Evolutionary conservation across 2,329 filamentous ascomycete genomes (phyloP).

Genomic region (Aschersonia sp.): DNA sequence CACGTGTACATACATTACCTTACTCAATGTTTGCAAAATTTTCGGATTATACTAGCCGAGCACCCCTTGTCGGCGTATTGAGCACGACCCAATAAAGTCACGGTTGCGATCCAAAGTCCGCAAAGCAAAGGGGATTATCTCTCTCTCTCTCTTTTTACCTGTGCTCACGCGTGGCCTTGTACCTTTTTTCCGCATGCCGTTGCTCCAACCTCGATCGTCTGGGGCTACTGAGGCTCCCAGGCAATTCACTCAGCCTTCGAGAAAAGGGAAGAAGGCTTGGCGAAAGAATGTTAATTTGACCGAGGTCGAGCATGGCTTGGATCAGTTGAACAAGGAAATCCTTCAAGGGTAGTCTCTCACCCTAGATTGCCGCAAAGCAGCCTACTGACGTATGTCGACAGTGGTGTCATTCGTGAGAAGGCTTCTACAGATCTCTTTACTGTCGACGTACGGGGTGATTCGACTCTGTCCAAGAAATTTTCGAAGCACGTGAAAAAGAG

Average conservation of each 20-base stretch:
- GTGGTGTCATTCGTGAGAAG: slow-evolving; percentile 76
- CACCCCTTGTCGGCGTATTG: no score
- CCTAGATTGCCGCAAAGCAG: no score
- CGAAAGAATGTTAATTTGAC: slow-evolving; percentile 94
- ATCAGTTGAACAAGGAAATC: slow-evolving; percentile 74
- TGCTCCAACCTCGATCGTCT: slow-evolving; percentile 28
- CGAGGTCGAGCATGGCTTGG: slow-evolving; percentile 69
- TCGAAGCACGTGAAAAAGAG: slow-evolving; percentile 57
- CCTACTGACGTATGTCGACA: slow-evolving; percentile 17
- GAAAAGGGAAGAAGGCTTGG: slow-evolving; percentile 98
- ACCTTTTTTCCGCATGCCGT: slow-evolving; percentile 29
- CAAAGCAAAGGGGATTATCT: neutral
- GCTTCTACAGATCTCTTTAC: slow-evolving; percentile 72
- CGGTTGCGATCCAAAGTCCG: no score
- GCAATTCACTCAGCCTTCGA: slow-evolving; percentile 74
- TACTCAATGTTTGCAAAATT: no score
- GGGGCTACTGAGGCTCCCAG: slow-evolving; percentile 49
- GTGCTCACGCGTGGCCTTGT: neutral
- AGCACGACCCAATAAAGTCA: no score
- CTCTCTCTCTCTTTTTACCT: neutral
- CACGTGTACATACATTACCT: no score
- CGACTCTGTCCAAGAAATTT: slow-evolving; percentile 46
- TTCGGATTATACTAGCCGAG: no score
- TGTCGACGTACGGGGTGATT: slow-evolving; percentile 62
- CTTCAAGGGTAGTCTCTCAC: slow-evolving; percentile 57